Evolutionary conservation across 768 basidiomycete species (phyloP), one percentile per base, ranked within the genome.

Genomic region (Termitomyces sp.): DNA sequence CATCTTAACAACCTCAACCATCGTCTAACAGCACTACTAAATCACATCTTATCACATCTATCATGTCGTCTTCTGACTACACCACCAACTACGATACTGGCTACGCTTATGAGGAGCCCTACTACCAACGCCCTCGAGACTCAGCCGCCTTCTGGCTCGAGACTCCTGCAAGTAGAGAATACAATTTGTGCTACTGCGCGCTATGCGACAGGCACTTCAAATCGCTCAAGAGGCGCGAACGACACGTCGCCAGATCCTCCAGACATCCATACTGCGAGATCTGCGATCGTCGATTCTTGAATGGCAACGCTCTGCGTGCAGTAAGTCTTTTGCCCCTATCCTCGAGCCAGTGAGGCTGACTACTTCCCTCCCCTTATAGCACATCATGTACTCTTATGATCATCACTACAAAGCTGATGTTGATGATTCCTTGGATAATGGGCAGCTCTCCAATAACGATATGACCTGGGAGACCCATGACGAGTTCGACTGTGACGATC

Each of bases 291-390:
- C 42, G 57, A 14, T 58, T 58, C 26, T 33, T 58, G 35, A 58
- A 53, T 35, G 51, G 57, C n/a, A 58, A 58, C 28, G 44, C 57
- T 30, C 24, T 58, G 24, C 57, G 51, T 46, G 44, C 28, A 28
- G 57, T 58, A 47, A 40, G 57, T 53, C 6, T n/a, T 1, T 10
- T 47, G 20, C 45, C 18, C 35, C 33, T 32, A 28, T 35, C 45
- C 0, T 40, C 6, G 0, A 2, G 8, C 2, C 8, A 20, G 1
- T 4, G 14, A 20, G 6, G 12, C 26, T 47, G 8, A 45, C 6
- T 6, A 18, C 8, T 2, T 20, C 5, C 26, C 4, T 1, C 33
- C 32, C 12, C 40, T 2, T 24, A 32, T 22, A 58, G 57, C 57
- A 58, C 16, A 20, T 28, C 7, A 9, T 30, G 22, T 47, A 52